These are phyloP conservation scores for Inga leiocalycina DNA, from an alignment of 306 rosid species.

Conservation along the genomic window DNA sequence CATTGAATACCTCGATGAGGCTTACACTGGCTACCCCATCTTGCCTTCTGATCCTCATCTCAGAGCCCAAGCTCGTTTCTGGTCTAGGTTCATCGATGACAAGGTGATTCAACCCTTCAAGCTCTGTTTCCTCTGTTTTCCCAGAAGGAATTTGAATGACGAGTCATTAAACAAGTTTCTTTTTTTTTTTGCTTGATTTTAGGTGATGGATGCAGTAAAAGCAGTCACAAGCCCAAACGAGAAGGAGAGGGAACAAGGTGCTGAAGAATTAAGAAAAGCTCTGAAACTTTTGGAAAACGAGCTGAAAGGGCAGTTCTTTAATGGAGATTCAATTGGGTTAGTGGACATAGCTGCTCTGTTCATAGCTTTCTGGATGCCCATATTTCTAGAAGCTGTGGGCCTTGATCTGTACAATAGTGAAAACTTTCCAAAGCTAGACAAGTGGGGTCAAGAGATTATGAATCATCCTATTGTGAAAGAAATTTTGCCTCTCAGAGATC, in stretches of 20 bases:
- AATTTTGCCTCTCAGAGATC: slow-evolving; percentile 39
- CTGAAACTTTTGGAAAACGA: slow-evolving; percentile 1
- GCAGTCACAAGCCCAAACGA: slow-evolving; percentile 20
- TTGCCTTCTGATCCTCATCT: slow-evolving; percentile 46
- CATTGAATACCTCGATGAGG: slow-evolving; percentile 51
- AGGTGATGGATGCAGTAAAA: slow-evolving; percentile 25
- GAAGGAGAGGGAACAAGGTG: slow-evolving; percentile 37
- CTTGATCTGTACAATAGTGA: slow-evolving; percentile 36
- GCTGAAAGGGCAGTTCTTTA: not conserved
- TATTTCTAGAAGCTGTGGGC: slow-evolving; percentile 45
- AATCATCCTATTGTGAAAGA: slow-evolving; percentile 43
- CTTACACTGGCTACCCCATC: slow-evolving; percentile 32
- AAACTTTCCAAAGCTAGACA: slow-evolving; percentile 44
- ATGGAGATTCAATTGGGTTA: not conserved
- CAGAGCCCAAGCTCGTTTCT: slow-evolving; percentile 42
- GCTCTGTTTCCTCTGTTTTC: not conserved
- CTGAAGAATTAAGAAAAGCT: slow-evolving; percentile 37
- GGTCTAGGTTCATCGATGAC: slow-evolving; percentile 45
- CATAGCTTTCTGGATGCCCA: slow-evolving; percentile 54
- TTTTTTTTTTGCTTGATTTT: not conserved
- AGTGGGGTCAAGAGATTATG: slow-evolving; percentile 52
- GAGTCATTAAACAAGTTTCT: not conserved
- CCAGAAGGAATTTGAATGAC: not conserved
- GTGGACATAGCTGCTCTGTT: slow-evolving; percentile 52
- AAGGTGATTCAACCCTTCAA: slow-evolving; percentile 29